Base-by-base conservation (phyloP, 2,329 filamentous ascomycete species). In the Plectosphaerella plurivora region DNA sequence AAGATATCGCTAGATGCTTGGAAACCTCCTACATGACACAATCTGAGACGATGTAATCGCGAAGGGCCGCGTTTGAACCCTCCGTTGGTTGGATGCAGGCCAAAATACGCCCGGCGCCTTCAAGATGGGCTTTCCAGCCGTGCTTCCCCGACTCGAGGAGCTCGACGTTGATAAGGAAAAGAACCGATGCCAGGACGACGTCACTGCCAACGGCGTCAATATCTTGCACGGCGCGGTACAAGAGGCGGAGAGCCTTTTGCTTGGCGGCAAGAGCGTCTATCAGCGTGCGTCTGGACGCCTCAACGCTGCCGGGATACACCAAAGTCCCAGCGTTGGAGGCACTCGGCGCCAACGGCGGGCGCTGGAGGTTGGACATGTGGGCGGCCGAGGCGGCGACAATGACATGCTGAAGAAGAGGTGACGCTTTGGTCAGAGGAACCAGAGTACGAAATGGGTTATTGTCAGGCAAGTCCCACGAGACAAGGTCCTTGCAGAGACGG, bases 401-500 rank as follows among this genome's bases (percentile, higher is more conserved):
- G 56, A 78, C 72, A 56, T 77, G 69, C 47, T 71, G 70, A 33
- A 79, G 61, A 20, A 76, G 67, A 44, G 72, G 69, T 41, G 75
- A 70, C 11, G 62, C 59, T 35, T 63, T 65, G 20, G 73, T 70
- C 49, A 77, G 61, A 9, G 73, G 68, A 48, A 78, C 61, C 28
- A 78, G 65, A 47, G 59, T 65, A 55, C 74, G 73, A 59, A 77
- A 78, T 7, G 75, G 75, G 60, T 79, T 79, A 50, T 59, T 60
- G 10, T 72, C 67, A 14, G 68, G 67, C 47, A 71, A 58, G 61
- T 78, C 76, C 50, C 70, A 67, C 24, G 74, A 71, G 51, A 78
- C 74, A 42, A 83, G 69, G 58, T 82, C 79, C 60, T 68, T 73
- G 65, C 78, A 82, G 47, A 84, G 67, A 39, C 75, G 64, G n/a